phyloP scores from a whole-genome alignment of 305 asterid genomes.

The Rubia occidens region DNA sequence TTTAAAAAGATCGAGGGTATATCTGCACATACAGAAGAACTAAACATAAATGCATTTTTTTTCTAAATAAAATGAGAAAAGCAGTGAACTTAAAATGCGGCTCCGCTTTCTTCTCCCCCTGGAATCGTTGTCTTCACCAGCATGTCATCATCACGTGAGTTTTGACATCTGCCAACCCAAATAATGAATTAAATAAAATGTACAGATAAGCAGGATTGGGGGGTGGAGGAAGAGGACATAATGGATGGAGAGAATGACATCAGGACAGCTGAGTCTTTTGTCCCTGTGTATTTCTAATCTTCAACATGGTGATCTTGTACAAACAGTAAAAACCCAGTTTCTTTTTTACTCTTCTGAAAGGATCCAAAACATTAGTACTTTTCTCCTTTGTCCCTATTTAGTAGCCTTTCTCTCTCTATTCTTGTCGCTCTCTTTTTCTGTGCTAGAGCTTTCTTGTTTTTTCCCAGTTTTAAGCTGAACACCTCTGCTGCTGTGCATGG shows the following conservation, averaged over 20 bases:
- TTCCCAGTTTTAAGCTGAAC: slow-evolving; percentile 10
- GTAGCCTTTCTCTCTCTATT: slow-evolving; percentile 4
- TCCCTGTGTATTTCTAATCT: not conserved
- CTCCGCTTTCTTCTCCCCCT: not conserved
- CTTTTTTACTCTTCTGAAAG: not conserved
- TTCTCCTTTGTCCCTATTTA: not conserved
- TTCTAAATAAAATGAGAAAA: not conserved
- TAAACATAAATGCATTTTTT: too few relatives aligned
- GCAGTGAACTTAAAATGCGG: not conserved
- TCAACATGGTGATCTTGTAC: not conserved
- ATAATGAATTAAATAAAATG: not conserved
- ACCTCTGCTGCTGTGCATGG: slow-evolving; percentile 1
- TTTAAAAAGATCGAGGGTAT: too few relatives aligned
- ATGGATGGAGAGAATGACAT: not conserved
- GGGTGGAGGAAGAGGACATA: not conserved
- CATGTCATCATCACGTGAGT: not conserved
- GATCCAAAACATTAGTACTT: not conserved
- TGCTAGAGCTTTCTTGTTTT: not conserved
- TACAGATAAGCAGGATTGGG: not conserved
- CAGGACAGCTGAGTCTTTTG: not conserved
- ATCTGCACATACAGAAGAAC: too few relatives aligned
- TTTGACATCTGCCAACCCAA: not conserved
- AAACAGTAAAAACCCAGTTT: not conserved
- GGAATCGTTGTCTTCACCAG: not conserved
- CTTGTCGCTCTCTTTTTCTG: not conserved